These are phyloP conservation scores for Pisolithus tinctorius DNA, from an alignment of 768 basidiomycete species.

Conservation along the genomic window DNA sequence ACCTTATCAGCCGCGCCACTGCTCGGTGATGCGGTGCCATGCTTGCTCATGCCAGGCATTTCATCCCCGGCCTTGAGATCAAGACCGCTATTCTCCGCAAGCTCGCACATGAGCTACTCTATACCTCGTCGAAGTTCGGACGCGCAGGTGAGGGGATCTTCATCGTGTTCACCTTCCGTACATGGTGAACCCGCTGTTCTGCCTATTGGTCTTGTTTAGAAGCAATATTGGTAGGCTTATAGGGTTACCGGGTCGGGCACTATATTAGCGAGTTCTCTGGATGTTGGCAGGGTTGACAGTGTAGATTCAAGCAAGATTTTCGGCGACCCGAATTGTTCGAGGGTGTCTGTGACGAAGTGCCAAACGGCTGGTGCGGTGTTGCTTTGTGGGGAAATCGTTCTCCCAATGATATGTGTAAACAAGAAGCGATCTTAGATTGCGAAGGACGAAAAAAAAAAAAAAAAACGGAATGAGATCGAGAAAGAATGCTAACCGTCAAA, in stretches of 20 bases:
- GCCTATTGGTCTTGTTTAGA: neutral
- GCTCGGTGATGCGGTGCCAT: too few relatives aligned
- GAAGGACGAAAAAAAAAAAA: neutral
- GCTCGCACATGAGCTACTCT: constrained; percentile 33
- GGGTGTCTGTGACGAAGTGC: too few relatives aligned
- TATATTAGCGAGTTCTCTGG: too few relatives aligned
- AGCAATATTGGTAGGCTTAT: too few relatives aligned
- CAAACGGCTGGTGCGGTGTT: too few relatives aligned
- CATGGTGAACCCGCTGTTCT: neutral
- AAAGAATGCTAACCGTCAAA: neutral
- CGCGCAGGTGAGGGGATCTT: constrained; percentile 24
- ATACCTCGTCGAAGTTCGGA: constrained; percentile 37
- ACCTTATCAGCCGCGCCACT: too few relatives aligned
- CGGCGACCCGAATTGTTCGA: too few relatives aligned
- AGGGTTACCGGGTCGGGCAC: too few relatives aligned
- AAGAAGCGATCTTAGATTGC: neutral
- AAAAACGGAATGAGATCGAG: neutral
- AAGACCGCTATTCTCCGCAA: constrained; percentile 5
- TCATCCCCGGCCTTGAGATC: neutral
- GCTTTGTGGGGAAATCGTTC: too few relatives aligned
- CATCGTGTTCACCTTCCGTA: neutral
- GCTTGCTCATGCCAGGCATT: neutral
- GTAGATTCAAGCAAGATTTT: neutral
- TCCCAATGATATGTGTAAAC: too few relatives aligned
- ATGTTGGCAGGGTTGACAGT: neutral